These are phyloP conservation scores for Solidago caesia DNA, from an alignment of 129 eudicot genomes.

Conservation along the genomic window DNA sequence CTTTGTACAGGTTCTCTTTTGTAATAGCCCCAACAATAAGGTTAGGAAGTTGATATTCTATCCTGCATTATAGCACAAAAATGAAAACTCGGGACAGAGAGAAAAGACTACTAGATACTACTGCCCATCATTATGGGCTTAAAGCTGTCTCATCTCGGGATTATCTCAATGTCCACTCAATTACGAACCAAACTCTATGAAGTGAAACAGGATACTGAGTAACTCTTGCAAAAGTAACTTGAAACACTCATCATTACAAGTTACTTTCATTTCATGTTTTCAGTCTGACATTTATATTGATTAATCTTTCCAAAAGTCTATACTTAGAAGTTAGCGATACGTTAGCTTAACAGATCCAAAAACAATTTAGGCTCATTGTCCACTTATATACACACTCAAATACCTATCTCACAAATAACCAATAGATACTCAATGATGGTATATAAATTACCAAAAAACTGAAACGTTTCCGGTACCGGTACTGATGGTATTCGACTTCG, in stretches of 20 bases:
- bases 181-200: too few species aligned
- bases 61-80: constrained; percentile 44
- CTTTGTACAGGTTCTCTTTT: constrained; percentile 85
- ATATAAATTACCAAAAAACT: too few species aligned
- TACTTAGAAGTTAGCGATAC: neutral
- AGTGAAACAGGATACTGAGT: neutral
- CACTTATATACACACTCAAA: neutral
- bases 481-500: too few species aligned
- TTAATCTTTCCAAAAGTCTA: neutral
- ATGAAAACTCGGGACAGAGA: neutral
- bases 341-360: neutral
- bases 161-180: neutral
- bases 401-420: neutral
- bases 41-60: constrained; percentile 95
- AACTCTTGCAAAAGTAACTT: too few species aligned
- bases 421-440: neutral
- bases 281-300: neutral
- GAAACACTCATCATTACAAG: too few species aligned
- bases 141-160: neutral
- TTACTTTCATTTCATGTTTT: too few species aligned
- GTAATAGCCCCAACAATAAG: constrained; percentile 84
- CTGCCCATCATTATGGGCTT: neutral
- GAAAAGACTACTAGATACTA: constrained; percentile 2
- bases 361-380: constrained; percentile 2
- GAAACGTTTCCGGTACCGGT: too few species aligned